Base-by-base conservation (phyloP, 495 filamentous ascomycete genomes). In the Cercophora newfieldiana region DNA sequence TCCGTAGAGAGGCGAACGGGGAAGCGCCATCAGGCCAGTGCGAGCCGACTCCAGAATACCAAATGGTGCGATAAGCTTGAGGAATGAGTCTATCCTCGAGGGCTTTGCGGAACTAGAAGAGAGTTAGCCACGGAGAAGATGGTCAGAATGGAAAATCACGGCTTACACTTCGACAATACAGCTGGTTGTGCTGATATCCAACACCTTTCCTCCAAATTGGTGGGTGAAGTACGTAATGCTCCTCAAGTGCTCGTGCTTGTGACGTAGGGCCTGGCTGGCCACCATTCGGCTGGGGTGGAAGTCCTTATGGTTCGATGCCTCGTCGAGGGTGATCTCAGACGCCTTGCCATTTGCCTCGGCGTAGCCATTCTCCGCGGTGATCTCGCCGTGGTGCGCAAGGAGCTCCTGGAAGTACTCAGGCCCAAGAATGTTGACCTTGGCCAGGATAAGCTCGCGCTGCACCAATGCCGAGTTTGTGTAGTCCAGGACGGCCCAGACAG, bases 371-470 rank as follows among this genome's bases (percentile, higher is more conserved):
- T 70, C 75, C 24, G 82, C 80, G 24, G 86, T 83, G n/a, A 88
- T 86, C 77, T 88, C 87, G 63, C 93, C 88, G 79, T 99, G 95
- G 80, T 99, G 94, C 61, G 93, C 90, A 66, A 96, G 86, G 63
- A 98, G 83, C 78, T 98, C 94, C 78, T 97, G 94, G 72, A 97
- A 99, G 81, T 95, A 97, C 82, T 99, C 95, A 18, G 95, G 95
- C 0, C 95, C 95, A 22, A 99, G 82, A 58, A 95, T 96, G 69
- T 92, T 94, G 77, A 99, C 85, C 83, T 99, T 99, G 53, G 95
- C 94, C n/a, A 99, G 87, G 22, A 99, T 84, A 48, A 99, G 81
- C 79, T 99, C 95, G 60, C 95, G 89, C 82, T 99, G 95, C 24
- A 99, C 94, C n/a, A 99, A 84, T 26, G 95, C 92, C 1, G 95